phyloP scores from a whole-genome alignment of 2,329 filamentous ascomycete species.

The Coniella lustricola region DNA sequence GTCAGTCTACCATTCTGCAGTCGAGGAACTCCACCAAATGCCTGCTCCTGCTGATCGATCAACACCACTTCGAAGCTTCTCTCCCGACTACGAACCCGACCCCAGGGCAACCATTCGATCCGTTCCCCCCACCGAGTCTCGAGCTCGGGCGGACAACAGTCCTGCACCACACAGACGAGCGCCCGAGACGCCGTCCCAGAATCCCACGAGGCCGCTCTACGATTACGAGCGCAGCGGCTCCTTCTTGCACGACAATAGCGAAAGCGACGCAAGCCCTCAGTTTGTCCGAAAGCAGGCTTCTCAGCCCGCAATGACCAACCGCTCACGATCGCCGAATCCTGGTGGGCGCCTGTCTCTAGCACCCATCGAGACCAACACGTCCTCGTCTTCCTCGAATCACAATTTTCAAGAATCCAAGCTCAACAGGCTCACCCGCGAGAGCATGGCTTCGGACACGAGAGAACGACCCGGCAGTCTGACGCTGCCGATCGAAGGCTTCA shows the following conservation, averaged over 20 bases:
- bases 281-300: constrained; percentile 10
- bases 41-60: constrained; percentile 21
- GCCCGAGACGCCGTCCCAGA: constrained; percentile 29
- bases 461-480: constrained; percentile 30
- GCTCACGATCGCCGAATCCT: neutral
- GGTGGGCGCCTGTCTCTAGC: constrained; percentile 1
- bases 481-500: constrained; percentile 36
- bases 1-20: constrained; percentile 5
- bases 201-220: constrained; percentile 26
- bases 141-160: constrained; percentile 21
- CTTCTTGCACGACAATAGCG: constrained; percentile 47
- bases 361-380: constrained; percentile 9
- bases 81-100: constrained; percentile 67
- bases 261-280: constrained; percentile 35
- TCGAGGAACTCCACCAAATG: constrained; percentile 2
- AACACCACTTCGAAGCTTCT: constrained; percentile 53
- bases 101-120: constrained; percentile 63
- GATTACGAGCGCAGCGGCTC: constrained; percentile 35
- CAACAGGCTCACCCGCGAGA: constrained; percentile 14
- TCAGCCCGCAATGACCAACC: neutral
- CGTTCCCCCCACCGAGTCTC: constrained; percentile 42
- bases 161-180: constrained; percentile 15
- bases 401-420: constrained; percentile 12
- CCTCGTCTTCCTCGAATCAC: constrained; percentile 4
- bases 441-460: constrained; percentile 24